Evolutionary conservation across 1,139 yeast species (phyloP), one percentile per base, ranked within the genome.

Genomic region (Lodderomyces beijingensis): DNA sequence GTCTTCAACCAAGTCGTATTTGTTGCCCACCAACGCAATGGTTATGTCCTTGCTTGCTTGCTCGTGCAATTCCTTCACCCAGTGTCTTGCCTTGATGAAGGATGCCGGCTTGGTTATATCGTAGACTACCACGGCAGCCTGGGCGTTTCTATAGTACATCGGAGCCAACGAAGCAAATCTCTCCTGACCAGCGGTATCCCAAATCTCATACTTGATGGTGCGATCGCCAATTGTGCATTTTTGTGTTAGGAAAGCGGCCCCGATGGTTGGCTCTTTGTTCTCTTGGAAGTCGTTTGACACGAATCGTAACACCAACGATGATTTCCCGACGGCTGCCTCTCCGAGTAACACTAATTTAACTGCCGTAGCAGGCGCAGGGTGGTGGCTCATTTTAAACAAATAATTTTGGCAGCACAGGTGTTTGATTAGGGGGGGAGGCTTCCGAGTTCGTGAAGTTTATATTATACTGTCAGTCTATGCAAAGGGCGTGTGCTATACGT

Each of bases 101-200:
- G 95, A 83, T n/a, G 95, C 94, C 2, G 97, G 96, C 55, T 91
- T 91, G 29, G 97, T 89, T 44, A 91, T 78, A 53, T 91, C 98
- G 55, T 91, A 91, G 7, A 91, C 97, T 8, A 91, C 96, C 44
- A 91, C 66, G 0, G 98, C 98, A 23, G 96, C 95, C 58, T 91
- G 97, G n/a, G 98, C 97, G 52, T 91, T 91, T 54, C 98, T 77
- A 65, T 91, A 91, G 61, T 91, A 91, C 95, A 91, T 85, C 16
- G 97, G 98, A 1, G 97, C 97, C 53, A 91, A 70, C 23, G 93
- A 83, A 4, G 97, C 96, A 66, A 91, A 91, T 42, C 98, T 67
- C 58, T 91, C 98, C 62, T 91, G 98, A 12, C 98, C 98, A 0
- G 98, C 98, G 10, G 98, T 91, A 55, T 91, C 98, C 97, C 97